Percentiles rank a stretch among this genome's conserved stretches.
These are phyloP conservation scores for Stipa capillata DNA, from an alignment of 176 grass and related monocot species.

Conservation along the genomic window DNA sequence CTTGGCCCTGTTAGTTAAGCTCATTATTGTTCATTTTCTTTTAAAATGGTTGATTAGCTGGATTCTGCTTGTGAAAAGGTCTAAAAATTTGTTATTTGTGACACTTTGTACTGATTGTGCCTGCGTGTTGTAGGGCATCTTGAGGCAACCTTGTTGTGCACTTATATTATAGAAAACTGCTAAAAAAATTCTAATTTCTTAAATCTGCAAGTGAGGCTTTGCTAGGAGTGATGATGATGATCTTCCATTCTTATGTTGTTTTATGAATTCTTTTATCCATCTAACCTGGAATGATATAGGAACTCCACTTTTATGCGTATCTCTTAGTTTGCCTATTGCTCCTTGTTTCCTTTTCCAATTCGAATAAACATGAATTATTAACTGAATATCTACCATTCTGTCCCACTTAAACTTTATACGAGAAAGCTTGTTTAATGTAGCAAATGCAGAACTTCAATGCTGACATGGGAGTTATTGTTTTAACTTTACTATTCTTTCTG, in stretches of 20 bases:
- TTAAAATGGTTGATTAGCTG: too few relatives aligned
- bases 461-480: not conserved
- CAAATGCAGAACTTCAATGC: not conserved
- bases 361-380: not conserved
- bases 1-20: not conserved
- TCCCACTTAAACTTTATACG: too few relatives aligned
- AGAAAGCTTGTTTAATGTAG: not conserved
- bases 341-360: not conserved
- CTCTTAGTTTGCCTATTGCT: not conserved
- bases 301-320: not conserved
- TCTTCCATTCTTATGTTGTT: not conserved
- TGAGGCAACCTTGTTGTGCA: not conserved
- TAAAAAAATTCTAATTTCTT: not conserved
- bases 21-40: not conserved
- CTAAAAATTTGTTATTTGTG: not conserved
- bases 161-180: not conserved
- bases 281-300: not conserved
- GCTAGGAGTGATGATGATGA: not conserved
- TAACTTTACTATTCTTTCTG: not conserved
- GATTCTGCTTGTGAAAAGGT: slow-evolving; percentile 3
- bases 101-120: not conserved
- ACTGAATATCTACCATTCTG: too few relatives aligned
- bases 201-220: slow-evolving; percentile 5
- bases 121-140: not conserved
- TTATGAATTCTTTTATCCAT: not conserved